A percentile compares a stretch with the other conserved stretches of the same genome.
Evolutionary conservation across 1,139 yeast species (phyloP).

Genomic region (Candida pseudoviswanathii): DNA sequence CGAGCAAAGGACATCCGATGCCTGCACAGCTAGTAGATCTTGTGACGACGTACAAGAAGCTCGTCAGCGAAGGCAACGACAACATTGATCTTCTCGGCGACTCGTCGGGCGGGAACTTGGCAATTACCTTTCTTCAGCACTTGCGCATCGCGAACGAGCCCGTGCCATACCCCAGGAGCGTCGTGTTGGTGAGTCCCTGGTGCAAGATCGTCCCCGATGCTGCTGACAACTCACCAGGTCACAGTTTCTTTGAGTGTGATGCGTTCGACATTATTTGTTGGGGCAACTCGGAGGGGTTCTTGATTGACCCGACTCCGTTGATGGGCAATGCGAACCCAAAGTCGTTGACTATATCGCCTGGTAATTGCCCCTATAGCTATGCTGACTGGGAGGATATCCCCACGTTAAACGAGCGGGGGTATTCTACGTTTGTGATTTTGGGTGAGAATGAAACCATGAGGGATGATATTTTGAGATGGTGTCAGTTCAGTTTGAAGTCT

Average conservation of each 20-base stretch:
- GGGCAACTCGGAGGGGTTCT: conserved; percentile 7
- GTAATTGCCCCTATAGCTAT: conserved; percentile 17
- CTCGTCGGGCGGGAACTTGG: conserved; percentile 46
- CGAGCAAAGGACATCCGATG: conserved; percentile 30
- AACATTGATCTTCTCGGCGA: conserved; percentile 42
- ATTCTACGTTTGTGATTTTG: conserved; percentile 31
- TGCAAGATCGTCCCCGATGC: conserved; percentile 20
- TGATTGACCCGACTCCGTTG: conserved; percentile 7
- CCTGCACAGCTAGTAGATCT: conserved; percentile 42
- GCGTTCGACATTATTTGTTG: conserved; percentile 33
- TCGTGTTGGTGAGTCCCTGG: conserved; percentile 47
- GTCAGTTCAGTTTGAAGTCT: conserved; percentile 32
- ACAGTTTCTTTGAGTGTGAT: conserved; percentile 38
- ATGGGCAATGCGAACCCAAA: conserved; percentile 16
- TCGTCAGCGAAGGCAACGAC: conserved; percentile 27
- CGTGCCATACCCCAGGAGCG: conserved; percentile 31
- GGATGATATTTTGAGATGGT: conserved; percentile 44
- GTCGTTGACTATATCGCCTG: conserved; percentile 20
- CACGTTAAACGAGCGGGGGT: conserved; percentile 27
- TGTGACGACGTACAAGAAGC: conserved; percentile 29
- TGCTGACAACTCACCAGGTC: conserved; percentile 25
- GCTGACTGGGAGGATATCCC: conserved; percentile 41
- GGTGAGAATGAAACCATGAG: conserved; percentile 51
- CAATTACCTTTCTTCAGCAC: conserved; percentile 31
- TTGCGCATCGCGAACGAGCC: conserved; percentile 20